A percentile compares a stretch with the other conserved stretches of the same genome.
Evolutionary conservation across 345 rosid genomes (phyloP).

Genomic region (Heritiera littoralis): DNA sequence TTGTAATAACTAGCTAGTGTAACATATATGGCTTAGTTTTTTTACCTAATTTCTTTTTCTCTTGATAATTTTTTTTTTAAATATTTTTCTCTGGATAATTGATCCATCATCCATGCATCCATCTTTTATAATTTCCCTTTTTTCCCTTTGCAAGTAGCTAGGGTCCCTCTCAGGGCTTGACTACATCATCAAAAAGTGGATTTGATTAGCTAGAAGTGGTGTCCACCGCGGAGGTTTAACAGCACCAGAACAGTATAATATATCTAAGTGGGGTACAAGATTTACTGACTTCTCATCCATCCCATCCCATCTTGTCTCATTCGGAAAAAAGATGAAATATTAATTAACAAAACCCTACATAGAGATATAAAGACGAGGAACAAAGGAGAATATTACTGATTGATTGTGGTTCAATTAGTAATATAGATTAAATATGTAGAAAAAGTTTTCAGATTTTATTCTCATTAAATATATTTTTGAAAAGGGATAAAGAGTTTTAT

Average conservation of each 20-base stretch:
- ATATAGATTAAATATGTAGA: too few species aligned
- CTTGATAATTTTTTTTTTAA: too few species aligned
- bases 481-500: too few species aligned
- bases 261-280: conserved; percentile 23
- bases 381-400: not conserved
- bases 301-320: conserved; percentile 18
- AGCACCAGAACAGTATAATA: not conserved
- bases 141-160: not conserved
- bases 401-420: too few species aligned
- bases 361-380: not conserved
- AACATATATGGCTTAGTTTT: not conserved
- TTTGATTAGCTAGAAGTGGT: conserved; percentile 20
- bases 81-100: too few species aligned
- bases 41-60: not conserved
- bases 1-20: too few species aligned
- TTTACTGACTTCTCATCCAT: conserved; percentile 8
- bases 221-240: conserved; percentile 28
- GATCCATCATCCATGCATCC: too few species aligned
- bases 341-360: not conserved
- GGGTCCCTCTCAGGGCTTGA: not conserved
- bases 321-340: not conserved
- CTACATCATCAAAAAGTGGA: conserved; percentile 2
- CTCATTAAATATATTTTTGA: too few species aligned
- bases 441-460: too few species aligned
- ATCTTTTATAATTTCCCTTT: too few species aligned